Conservation (phyloP, 495 filamentous ascomycete genomes). For the Staphylotrichum longicolle region DNA sequence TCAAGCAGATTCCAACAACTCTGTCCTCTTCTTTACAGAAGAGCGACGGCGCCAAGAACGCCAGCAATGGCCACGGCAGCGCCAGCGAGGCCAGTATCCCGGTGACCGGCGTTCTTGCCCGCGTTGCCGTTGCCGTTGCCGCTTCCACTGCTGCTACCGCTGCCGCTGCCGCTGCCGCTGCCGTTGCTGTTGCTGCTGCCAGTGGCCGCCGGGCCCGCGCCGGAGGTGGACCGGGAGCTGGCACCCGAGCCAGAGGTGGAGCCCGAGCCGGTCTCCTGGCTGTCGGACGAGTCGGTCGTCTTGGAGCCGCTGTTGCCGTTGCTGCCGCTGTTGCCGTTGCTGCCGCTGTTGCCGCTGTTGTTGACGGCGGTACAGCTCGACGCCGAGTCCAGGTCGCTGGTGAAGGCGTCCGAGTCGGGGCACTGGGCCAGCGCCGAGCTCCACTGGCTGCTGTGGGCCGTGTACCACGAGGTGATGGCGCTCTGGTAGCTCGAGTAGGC, state of each 20-base stretch:
- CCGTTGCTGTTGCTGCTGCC: background rate
- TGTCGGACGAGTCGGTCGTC: background rate
- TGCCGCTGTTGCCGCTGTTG: background rate
- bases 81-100: conserved; percentile 26
- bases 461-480: conserved; percentile 18
- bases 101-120: conserved; percentile 16
- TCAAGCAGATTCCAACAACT: too few relatives aligned
- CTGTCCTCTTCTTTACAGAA: conserved; percentile 19
- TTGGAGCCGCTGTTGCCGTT: background rate
- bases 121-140: background rate
- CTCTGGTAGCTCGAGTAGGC: conserved; percentile 16
- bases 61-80: conserved; percentile 27
- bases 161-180: background rate
- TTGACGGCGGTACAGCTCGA: background rate
- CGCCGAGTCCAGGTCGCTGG: background rate
- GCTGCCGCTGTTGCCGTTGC: background rate
- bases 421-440: conserved; percentile 19
- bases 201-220: conserved; percentile 3
- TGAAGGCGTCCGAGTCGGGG: conserved; percentile 5
- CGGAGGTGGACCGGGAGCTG: conserved; percentile 1
- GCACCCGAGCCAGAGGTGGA: background rate
- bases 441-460: conserved; percentile 8
- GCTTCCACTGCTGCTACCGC: background rate
- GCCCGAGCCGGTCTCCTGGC: background rate
- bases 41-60: conserved; percentile 30